phyloP scores from a whole-genome alignment of 805 yeast genomes.

The Geotrichum ghanense region DNA sequence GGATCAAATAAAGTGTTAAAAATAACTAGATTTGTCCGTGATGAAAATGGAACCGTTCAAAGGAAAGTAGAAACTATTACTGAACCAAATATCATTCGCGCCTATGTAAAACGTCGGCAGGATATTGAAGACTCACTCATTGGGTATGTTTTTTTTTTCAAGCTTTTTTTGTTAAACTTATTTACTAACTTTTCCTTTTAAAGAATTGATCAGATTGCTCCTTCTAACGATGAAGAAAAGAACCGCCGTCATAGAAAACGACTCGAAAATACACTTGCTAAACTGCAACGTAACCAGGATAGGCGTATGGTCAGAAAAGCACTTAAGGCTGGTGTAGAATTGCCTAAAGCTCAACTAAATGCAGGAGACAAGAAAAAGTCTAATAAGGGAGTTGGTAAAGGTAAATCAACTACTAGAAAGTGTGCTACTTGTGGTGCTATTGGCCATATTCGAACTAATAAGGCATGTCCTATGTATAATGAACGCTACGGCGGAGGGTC shows the following conservation, averaged over 20 bases:
- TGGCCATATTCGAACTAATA: constrained; percentile 82
- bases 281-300: constrained; percentile 65
- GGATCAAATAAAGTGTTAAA: constrained; percentile 35
- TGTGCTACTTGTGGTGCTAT: constrained; percentile 93
- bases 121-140: constrained; percentile 52
- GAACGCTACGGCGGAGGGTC: constrained; percentile 25
- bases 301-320: constrained; percentile 49
- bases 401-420: constrained; percentile 62
- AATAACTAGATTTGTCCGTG: constrained; percentile 71
- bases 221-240: constrained; percentile 76
- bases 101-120: constrained; percentile 65
- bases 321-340: constrained; percentile 28
- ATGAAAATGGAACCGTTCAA: constrained; percentile 76
- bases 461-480: constrained; percentile 80
- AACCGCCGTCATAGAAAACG: constrained; percentile 60
- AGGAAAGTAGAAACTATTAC: constrained; percentile 65
- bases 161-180: background rate
- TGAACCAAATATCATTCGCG: constrained; percentile 79
- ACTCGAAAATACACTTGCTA: constrained; percentile 73
- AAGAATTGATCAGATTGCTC: constrained; percentile 51
- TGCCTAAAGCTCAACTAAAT: constrained; percentile 3
- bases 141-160: constrained; percentile 22
- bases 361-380: constrained; percentile 6
- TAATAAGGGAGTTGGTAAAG: constrained; percentile 65
- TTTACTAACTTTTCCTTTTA: background rate